phyloP scores from a whole-genome alignment of 768 basidiomycete genomes.

The Suillus placidus region DNA sequence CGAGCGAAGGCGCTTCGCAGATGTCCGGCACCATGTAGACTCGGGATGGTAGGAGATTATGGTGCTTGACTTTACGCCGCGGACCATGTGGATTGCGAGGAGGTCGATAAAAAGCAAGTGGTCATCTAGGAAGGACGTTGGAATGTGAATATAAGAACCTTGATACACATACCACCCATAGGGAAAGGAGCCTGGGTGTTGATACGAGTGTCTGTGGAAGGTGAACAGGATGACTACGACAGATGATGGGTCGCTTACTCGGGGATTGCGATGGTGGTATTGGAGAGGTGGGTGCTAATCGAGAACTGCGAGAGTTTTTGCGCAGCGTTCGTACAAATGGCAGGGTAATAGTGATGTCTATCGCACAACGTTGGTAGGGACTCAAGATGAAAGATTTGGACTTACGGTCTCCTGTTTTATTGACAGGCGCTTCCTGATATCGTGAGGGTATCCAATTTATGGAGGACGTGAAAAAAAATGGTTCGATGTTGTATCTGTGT shows the following conservation, averaged over 20 bases:
- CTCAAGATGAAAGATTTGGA: conserved; percentile 5
- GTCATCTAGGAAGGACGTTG: conserved; percentile 17
- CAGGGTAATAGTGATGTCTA: conserved; percentile 60
- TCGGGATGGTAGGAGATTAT: conserved; percentile 36
- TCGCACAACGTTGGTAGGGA: conserved; percentile 1
- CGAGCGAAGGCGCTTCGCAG: conserved; percentile 29
- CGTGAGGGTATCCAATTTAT: conserved; percentile 70
- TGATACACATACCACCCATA: conserved; percentile 34
- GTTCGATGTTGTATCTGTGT: conserved; percentile 54
- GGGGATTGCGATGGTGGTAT: neutral
- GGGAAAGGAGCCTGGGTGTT: conserved; percentile 54
- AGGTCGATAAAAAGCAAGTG: conserved; percentile 44
- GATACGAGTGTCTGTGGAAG: conserved; percentile 32
- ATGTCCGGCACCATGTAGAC: conserved; percentile 13
- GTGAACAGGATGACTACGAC: conserved; percentile 5
- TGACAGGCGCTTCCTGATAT: conserved; percentile 52
- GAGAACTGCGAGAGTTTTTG: conserved; percentile 16
- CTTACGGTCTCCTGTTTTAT: conserved; percentile 55
- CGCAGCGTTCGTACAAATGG: conserved; percentile 50
- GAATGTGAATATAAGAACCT: neutral
- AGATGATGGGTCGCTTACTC: conserved; percentile 1
- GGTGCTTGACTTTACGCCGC: conserved; percentile 23
- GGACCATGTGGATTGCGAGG: conserved; percentile 56
- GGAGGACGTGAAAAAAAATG: conserved; percentile 67
- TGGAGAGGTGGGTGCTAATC: neutral